Percentiles rank a stretch among this genome's conserved stretches.
phyloP scores from a whole-genome alignment of 805 yeast genomes.

The Sungouiozyma ichnusensis region DNA sequence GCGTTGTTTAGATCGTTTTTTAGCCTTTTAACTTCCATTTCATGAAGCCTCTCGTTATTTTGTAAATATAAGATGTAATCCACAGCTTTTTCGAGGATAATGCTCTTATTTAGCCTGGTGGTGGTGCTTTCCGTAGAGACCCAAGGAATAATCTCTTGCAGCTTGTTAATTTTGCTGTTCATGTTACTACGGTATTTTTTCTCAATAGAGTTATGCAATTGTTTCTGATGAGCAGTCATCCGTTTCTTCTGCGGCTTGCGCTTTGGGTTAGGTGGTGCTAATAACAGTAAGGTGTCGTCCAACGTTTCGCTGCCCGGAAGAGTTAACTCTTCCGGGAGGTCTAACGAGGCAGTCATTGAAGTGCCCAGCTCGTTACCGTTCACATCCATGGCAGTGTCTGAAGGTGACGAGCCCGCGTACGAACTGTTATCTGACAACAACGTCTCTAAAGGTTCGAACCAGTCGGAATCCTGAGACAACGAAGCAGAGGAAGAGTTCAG shows the following conservation, averaged over 20 bases:
- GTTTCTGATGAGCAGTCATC: conserved; percentile 49
- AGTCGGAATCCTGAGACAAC: conserved; percentile 5
- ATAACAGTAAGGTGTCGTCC: background rate
- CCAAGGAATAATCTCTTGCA: conserved; percentile 59
- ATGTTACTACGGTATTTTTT: conserved; percentile 61
- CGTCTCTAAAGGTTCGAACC: conserved; percentile 23
- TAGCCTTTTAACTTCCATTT: conserved; percentile 27
- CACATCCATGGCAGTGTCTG: background rate
- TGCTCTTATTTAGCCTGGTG: conserved; percentile 49
- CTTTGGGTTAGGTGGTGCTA: background rate
- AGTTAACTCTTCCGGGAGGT: background rate
- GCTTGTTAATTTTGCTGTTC: conserved; percentile 57
- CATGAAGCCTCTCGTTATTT: conserved; percentile 33
- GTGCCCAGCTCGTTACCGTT: background rate
- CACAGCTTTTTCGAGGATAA: conserved; percentile 61
- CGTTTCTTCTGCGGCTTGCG: conserved; percentile 29
- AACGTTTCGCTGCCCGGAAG: background rate
- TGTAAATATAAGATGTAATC: conserved; percentile 46
- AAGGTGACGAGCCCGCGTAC: conserved; percentile 16
- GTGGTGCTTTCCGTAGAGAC: conserved; percentile 45
- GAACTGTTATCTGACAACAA: conserved; percentile 18
- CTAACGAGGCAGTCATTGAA: background rate
- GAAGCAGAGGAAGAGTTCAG: background rate
- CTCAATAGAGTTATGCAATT: conserved; percentile 64
- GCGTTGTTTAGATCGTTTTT: conserved; percentile 20